phyloP scores from a whole-genome alignment of 768 basidiomycete species.

The Leucosporidium yakuticum region DNA sequence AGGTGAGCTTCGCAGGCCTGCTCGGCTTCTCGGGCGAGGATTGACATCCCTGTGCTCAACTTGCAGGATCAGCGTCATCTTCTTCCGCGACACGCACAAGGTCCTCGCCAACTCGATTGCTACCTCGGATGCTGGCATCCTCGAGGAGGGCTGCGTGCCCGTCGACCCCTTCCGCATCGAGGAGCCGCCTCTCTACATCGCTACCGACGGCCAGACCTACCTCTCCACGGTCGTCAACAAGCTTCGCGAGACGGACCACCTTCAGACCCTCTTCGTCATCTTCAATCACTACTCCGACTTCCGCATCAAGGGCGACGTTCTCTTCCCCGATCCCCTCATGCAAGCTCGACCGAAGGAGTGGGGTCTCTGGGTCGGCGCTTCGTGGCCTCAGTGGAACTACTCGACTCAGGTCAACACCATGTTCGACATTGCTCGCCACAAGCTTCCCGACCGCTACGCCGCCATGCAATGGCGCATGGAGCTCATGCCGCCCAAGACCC shows the following conservation, averaged over 20 bases:
- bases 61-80: slow-evolving; percentile 1
- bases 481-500: not conserved
- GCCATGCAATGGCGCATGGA: slow-evolving; percentile 15
- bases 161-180: slow-evolving; percentile 3
- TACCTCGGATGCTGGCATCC: not conserved
- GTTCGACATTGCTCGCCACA: not conserved
- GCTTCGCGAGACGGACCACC: not conserved
- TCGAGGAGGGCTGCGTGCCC: slow-evolving; percentile 1
- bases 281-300: slow-evolving; percentile 10
- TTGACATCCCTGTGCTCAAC: not conserved
- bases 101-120: not conserved
- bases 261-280: slow-evolving; percentile 6
- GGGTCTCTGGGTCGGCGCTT: slow-evolving; percentile 4
- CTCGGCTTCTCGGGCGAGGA: not conserved
- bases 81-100: not conserved
- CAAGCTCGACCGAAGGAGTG: slow-evolving; percentile 3
- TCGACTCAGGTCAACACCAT: not conserved
- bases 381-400: slow-evolving; percentile 14
- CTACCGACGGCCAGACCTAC: not conserved
- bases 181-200: slow-evolving; percentile 3
- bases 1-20: not conserved
- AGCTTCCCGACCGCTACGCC: slow-evolving; percentile 5
- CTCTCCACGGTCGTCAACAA: not conserved
- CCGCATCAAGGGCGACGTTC: not conserved
- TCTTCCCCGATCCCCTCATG: not conserved